Evolutionary conservation across 495 filamentous ascomycete species (phyloP).

Genomic region (Aspergillus baeticus): DNA sequence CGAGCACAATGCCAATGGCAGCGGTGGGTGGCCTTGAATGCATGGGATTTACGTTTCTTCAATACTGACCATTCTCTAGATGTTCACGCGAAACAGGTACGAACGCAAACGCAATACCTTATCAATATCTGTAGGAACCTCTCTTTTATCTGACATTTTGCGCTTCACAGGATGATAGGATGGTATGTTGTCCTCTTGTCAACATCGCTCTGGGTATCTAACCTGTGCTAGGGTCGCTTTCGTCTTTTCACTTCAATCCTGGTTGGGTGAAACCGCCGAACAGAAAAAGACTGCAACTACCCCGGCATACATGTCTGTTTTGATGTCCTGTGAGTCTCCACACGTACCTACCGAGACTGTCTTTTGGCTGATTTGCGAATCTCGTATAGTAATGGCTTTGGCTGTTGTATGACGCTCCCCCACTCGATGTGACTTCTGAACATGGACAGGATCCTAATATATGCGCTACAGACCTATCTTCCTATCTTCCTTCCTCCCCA

Average conservation of each 20-base stretch:
- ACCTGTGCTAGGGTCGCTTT: constrained; percentile 66
- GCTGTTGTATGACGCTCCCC: constrained; percentile 53
- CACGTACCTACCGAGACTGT: neutral
- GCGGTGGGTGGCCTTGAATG: constrained; percentile 53
- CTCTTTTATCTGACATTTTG: constrained; percentile 10
- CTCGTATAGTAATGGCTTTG: constrained; percentile 68
- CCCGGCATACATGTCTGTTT: constrained; percentile 80
- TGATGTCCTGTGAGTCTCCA: constrained; percentile 73
- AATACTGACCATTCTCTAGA: constrained; percentile 39
- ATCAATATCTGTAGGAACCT: too few relatives aligned
- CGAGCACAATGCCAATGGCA: constrained; percentile 87
- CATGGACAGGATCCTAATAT: constrained; percentile 15
- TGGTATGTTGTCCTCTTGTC: constrained; percentile 56
- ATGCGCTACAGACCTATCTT: constrained; percentile 63
- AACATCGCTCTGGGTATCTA: neutral
- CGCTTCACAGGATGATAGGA: constrained; percentile 61
- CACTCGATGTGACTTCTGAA: neutral
- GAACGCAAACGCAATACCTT: too few relatives aligned
- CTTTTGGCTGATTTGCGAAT: constrained; percentile 18
- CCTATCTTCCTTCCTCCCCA: constrained; percentile 76
- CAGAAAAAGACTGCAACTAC: constrained; percentile 63
- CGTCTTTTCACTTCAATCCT: constrained; percentile 78
- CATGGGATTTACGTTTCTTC: neutral
- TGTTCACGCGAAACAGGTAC: constrained; percentile 89
- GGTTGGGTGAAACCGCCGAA: constrained; percentile 82